Percentiles rank a stretch among this genome's conserved stretches.
These are phyloP conservation scores for Lyophyllum semitale DNA, from an alignment of 768 basidiomycete genomes.

Conservation along the genomic window DNA sequence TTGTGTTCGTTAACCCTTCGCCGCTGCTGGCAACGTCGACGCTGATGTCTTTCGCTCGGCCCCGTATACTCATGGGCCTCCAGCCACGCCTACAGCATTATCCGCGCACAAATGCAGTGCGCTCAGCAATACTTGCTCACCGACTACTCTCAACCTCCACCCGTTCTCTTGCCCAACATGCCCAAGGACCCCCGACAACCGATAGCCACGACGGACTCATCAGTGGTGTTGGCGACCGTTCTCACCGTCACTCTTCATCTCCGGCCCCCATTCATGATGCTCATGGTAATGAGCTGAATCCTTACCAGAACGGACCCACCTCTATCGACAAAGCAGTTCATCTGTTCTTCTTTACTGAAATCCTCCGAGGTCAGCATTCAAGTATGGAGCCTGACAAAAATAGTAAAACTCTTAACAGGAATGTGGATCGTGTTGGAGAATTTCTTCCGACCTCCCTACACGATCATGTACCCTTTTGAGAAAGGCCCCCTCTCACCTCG, in stretches of 20 bases:
- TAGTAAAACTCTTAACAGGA: conserved; percentile 49
- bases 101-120: conserved; percentile 29
- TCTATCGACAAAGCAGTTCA: conserved; percentile 96
- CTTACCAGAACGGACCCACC: conserved; percentile 79
- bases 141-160: conserved; percentile 54
- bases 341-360: conserved; percentile 98
- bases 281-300: conserved; percentile 57
- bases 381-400: not conserved
- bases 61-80: conserved; percentile 52
- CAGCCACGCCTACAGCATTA: conserved; percentile 44
- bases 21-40: conserved; percentile 44
- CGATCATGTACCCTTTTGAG: conserved; percentile 98
- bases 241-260: conserved; percentile 22
- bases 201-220: conserved; percentile 33
- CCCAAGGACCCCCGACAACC: conserved; percentile 21
- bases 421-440: conserved; percentile 97
- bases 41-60: conserved; percentile 59
- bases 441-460: conserved; percentile 94
- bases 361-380: conserved; percentile 78
- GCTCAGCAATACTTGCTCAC: conserved; percentile 41
- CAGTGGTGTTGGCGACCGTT: conserved; percentile 37
- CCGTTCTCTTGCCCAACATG: conserved; percentile 38
- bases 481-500: conserved; percentile 97
- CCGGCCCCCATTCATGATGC: conserved; percentile 33
- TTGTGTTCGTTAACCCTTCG: conserved; percentile 27